Conservation (phyloP, 2,329 filamentous ascomycete species). For the Clonostachys rosea region DNA sequence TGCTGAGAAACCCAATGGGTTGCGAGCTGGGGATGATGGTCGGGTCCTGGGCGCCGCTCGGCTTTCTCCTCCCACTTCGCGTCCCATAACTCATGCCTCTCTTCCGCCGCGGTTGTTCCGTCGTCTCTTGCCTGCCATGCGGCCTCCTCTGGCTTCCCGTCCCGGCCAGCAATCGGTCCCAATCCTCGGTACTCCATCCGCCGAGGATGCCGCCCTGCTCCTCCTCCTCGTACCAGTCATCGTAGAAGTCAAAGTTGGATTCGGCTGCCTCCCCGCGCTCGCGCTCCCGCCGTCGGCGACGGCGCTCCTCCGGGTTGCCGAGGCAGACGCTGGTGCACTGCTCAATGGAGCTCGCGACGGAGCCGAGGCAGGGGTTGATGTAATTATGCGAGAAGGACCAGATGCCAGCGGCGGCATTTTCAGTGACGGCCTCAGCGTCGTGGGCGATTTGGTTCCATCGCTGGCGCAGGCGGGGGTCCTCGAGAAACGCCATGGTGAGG, state of each 20-base stretch:
- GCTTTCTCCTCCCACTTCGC: slow-evolving; percentile 45
- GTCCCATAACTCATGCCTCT: slow-evolving; percentile 89
- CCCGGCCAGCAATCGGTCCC: slow-evolving; percentile 76
- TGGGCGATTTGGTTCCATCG: slow-evolving; percentile 90
- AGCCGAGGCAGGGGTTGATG: slow-evolving; percentile 73
- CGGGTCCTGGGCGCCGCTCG: slow-evolving; percentile 57
- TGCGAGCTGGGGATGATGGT: slow-evolving; percentile 88
- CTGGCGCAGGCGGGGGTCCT: slow-evolving; percentile 86
- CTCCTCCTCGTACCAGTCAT: slow-evolving; percentile 80
- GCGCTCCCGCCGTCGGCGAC: slow-evolving; percentile 63
- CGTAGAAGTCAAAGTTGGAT: slow-evolving; percentile 93
- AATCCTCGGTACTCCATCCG: slow-evolving; percentile 76
- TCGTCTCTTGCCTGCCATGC: slow-evolving; percentile 20
- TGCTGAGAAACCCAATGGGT: slow-evolving; percentile 78
- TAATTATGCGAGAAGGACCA: slow-evolving; percentile 87
- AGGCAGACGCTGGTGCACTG: slow-evolving; percentile 69
- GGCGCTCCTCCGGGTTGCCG: slow-evolving; percentile 69
- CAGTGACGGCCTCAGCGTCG: slow-evolving; percentile 85
- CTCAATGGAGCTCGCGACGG: slow-evolving; percentile 61
- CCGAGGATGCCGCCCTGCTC: slow-evolving; percentile 51
- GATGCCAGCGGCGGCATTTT: slow-evolving; percentile 85
- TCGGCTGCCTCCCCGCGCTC: slow-evolving; percentile 58
- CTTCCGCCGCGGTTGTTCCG: slow-evolving; percentile 66
- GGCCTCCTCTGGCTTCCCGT: slow-evolving; percentile 44
- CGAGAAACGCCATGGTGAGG: slow-evolving; percentile 53